Base-by-base conservation (phyloP, 257 asterid genomes). In the Pogostemon cablin region DNA sequence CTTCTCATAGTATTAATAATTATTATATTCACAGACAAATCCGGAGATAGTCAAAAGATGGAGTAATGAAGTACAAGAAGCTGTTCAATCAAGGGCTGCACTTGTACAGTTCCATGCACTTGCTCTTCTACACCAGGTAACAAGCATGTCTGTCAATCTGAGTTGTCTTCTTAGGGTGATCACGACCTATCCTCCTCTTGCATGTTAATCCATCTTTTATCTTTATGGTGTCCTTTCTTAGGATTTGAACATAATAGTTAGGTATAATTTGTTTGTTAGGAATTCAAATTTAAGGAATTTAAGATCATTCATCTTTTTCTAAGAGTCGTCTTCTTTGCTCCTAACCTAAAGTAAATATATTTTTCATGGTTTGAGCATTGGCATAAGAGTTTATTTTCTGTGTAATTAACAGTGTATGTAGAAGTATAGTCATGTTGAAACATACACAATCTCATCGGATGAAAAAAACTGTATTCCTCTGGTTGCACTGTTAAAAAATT, bases 51-150 rank as follows among this genome's bases (percentile, higher is more conserved):
- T 92, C 71, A 92, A 88, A 72, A 90, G 98, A 80, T 92, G 98
- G 98, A 92, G 96, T 82, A 92, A 92, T 73, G 98, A 92, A 83
- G 98, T 92, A 52, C 98, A 92, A 75, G 98, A 92, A 83, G 98
- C 98, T 58, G 92, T 92, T 66, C 98, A 92, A 66, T 90, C 98
- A 54, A 81, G 96, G 71, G 95, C 96, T 83, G 96, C 98, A 46
- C 93, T 92, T 74, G 98, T 92, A 48, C 98, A 92, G 70, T 92
- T 92, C 77, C 98, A 92, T 77, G 98, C 96, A 9, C 96, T 92
- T 78, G 96, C 86, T 65, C 81, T 92, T 78, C 92, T 92, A 62
- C 96, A 92, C 81, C 96, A 90, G 96, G 98, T 86, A 83, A 78
- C 66, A 41, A 9, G 61, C 50, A 61, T 68, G 58, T 39, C 9